These are phyloP conservation scores for Tolypocladium tundrense DNA, from an alignment of 2,329 filamentous ascomycete species.

Conservation along the genomic window DNA sequence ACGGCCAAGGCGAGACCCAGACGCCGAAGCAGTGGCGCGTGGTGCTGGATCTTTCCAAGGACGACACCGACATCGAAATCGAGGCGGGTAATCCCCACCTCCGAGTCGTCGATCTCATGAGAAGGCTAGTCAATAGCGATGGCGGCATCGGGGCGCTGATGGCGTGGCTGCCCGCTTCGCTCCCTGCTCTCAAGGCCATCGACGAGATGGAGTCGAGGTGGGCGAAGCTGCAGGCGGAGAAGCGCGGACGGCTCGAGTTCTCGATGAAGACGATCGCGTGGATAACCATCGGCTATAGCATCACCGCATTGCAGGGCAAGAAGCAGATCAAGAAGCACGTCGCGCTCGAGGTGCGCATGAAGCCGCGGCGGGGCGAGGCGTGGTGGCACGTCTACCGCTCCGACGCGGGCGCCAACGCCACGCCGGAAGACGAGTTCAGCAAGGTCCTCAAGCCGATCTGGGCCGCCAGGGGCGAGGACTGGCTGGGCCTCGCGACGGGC, in stretches of 20 bases:
- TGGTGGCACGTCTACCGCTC: conserved; percentile 41
- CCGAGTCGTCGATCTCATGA: conserved; percentile 49
- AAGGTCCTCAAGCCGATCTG: conserved; percentile 33
- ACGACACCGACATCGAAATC: conserved; percentile 47
- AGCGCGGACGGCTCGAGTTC: conserved; percentile 38
- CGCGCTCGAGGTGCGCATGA: conserved; percentile 42
- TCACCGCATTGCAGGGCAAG: conserved; percentile 17
- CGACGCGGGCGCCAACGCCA: conserved; percentile 7
- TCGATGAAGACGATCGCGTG: conserved; percentile 45
- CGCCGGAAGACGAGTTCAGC: conserved; percentile 23
- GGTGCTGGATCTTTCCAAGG: conserved; percentile 44
- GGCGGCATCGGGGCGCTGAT: conserved; percentile 42
- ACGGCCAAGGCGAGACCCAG: background rate
- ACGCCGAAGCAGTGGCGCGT: conserved; percentile 35
- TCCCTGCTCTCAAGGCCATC: conserved; percentile 54
- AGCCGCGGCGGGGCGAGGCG: conserved; percentile 33
- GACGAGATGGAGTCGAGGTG: conserved; percentile 49
- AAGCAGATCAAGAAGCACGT: conserved; percentile 23
- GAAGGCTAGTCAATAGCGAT: conserved; percentile 44
- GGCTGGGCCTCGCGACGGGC: conserved; percentile 36
- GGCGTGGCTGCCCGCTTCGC: conserved; percentile 45
- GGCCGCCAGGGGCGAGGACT: conserved; percentile 31
- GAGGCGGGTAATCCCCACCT: conserved; percentile 57
- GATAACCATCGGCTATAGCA: conserved; percentile 43
- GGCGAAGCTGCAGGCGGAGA: conserved; percentile 28